These are phyloP conservation scores for Eutrema yunnanense DNA, from an alignment of 345 rosid species.

Conservation along the genomic window DNA sequence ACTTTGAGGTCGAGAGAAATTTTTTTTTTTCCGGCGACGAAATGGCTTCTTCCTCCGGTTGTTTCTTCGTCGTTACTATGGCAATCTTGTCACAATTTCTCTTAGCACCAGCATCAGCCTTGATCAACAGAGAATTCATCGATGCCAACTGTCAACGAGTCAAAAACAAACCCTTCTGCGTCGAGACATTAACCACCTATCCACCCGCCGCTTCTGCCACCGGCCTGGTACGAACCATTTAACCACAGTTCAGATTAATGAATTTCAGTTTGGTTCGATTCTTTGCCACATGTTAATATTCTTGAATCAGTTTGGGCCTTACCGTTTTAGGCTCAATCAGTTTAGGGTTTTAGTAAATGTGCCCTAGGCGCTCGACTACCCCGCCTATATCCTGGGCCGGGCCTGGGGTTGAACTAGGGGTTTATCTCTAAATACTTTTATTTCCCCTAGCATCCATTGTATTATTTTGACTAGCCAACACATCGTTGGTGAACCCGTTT, in stretches of 20 bases:
- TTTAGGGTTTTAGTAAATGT: too few species aligned
- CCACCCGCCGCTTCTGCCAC: constrained; percentile 18
- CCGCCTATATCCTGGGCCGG: too few species aligned
- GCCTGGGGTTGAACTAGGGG: too few species aligned
- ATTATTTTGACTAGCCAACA: too few species aligned
- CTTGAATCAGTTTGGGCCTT: too few species aligned
- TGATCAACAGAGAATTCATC: constrained; percentile 1
- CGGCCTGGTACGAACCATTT: constrained; percentile 1
- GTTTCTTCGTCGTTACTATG: constrained; percentile 18
- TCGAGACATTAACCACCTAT: constrained; percentile 14
- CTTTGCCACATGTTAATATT: too few species aligned
- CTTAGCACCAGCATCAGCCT: background rate
- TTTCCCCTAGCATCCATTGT: too few species aligned
- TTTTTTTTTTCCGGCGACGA: background rate
- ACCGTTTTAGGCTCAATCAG: too few species aligned
- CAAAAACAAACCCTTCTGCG: constrained; percentile 8
- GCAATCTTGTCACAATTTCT: constrained; percentile 16
- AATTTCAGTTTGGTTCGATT: background rate
- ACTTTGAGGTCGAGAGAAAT: background rate
- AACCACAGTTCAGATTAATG: background rate
- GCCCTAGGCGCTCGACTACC: too few species aligned
- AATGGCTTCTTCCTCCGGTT: constrained; percentile 15
- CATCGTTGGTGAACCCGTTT: too few species aligned
- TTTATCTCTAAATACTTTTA: too few species aligned
- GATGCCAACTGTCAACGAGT: constrained; percentile 20